Evolutionary conservation across 768 basidiomycete species (phyloP), one percentile per base, ranked within the genome.

Genomic region (Pholiota microspora): DNA sequence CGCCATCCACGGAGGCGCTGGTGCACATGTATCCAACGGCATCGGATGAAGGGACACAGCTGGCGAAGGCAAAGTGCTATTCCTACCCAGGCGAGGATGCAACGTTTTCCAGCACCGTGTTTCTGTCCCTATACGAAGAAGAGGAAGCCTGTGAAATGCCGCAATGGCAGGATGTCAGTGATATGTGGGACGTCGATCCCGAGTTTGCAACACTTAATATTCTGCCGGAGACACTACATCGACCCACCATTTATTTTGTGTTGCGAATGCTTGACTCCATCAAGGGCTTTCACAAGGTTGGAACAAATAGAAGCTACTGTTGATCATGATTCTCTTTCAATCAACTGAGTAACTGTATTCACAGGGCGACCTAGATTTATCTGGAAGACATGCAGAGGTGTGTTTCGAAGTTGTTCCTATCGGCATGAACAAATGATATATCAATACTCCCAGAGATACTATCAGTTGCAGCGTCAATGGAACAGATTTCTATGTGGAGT

Each of bases 301-400:
- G 53, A 46, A 27, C 28, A 47, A 28, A 16, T 45, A n/a, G n/a
- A n/a, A n/a, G n/a, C n/a, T n/a, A n/a, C n/a, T 48, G 18, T 24
- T 25, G 40, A n/a, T 48, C 31, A 45, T 49, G 25, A 29, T 47
- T 10, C 42, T 42, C 21, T 18, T 16, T 49, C 35, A 36, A 4
- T 7, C 35, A 15, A 12, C 31, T 16, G 25, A 25, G 23, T 7
- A n/a, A n/a, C n/a, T n/a, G n/a, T n/a, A n/a, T n/a, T 27, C 4
- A 34, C 40, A 65, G 62, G 64, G 64, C 5, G 60, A 51, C 42
- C 60, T 65, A 13, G 64, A 65, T 58, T 45, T 65, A 28, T 58
- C 64, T n/a, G 64, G 64, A 29, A 60, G 64, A 23, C 64, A 65
- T 49, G 57, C 60, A 6, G 57, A 60, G 47, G 64, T 61, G 7